Conservation (phyloP, 768 basidiomycete species). For the Rhodotorula toruloides region DNA sequence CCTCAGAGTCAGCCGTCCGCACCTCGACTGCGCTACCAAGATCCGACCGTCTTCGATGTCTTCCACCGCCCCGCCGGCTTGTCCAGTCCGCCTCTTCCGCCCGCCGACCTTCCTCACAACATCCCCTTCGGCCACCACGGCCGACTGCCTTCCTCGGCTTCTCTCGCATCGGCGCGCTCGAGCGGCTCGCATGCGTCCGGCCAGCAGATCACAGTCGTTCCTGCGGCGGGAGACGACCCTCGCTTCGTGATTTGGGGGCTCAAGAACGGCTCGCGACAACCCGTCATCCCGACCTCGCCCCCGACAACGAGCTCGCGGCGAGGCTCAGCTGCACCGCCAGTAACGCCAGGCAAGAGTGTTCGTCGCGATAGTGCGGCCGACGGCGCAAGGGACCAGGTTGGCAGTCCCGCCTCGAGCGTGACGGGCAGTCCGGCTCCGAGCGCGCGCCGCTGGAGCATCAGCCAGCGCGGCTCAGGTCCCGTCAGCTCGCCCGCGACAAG, state of each 20-base stretch:
- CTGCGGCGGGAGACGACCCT: constrained; percentile 63
- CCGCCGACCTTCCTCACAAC: not conserved
- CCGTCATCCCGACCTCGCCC: not conserved
- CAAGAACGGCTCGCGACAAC: no score
- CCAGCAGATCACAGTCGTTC: constrained; percentile 34
- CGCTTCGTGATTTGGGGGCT: constrained; percentile 89
- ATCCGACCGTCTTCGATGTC: constrained; percentile 40
- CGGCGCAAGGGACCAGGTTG: no score
- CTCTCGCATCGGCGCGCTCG: constrained; percentile 19
- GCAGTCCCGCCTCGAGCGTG: not conserved
- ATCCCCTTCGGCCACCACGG: constrained; percentile 15
- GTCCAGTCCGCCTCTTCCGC: not conserved
- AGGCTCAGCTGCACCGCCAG: no score
- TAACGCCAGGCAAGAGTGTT: no score
- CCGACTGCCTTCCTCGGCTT: constrained; percentile 15
- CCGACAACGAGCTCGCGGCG: no score
- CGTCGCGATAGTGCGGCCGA: no score
- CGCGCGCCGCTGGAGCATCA: constrained; percentile 29
- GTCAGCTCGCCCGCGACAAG: constrained; percentile 17
- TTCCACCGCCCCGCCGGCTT: constrained; percentile 22
- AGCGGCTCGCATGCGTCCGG: constrained; percentile 9
- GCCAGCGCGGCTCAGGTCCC: not conserved
- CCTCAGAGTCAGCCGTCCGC: not conserved
- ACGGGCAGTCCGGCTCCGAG: constrained; percentile 28
- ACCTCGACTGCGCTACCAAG: constrained; percentile 15